Evolutionary conservation across 345 rosid species (phyloP), one percentile per base, ranked within the genome.

Genomic region (Lenwebbia sp.): DNA sequence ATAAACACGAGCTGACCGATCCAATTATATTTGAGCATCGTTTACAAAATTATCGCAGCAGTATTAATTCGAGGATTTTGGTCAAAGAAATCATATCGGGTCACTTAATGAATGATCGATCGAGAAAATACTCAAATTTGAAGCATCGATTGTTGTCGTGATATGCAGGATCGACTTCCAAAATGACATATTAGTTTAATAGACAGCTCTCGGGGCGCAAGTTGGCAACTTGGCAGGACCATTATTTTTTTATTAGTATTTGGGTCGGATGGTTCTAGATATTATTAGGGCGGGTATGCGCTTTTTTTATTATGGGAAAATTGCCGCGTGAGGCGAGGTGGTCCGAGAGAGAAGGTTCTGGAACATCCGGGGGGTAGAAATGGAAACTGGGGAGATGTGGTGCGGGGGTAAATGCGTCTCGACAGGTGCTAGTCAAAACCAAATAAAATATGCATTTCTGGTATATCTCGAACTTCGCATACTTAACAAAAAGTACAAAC

Each of bases 341-440:
- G 86, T 49, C 82, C 14, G 4, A 49, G 81, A 1, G 86, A 53
- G 91, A 93, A 94, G 85, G 89, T 93, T 93, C 96, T 86, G 87
- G 94, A 91, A 89, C 82, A 52, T 86, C 55, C 50, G 70, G 14
- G 14, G 82, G 87, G 86, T 21, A 40, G 47, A 82, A 60, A 82
- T 26, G 89, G 74, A 30, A 85, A 44, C 53, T 11, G 52, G 78
- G 47, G 22, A 83, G 52, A 19, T 2, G 84, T n/a, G 90, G 86
- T 14, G 82, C 70, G 19, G 74, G 76, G 78, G 25, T 10, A 70
- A 70, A 70, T 70, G 78, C 47, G 78, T 37, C 78, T 37, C 78
- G 25, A 33, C 78, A 2, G 13, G 47, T 5, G 1, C 1, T 19
- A 11, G 26, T 37, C 23, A 21, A 9, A 10, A 33, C 10, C 13